Evolutionary conservation across 2,329 filamentous ascomycete genomes (phyloP).

Genomic region (Myriosclerotinia duriaeana): DNA sequence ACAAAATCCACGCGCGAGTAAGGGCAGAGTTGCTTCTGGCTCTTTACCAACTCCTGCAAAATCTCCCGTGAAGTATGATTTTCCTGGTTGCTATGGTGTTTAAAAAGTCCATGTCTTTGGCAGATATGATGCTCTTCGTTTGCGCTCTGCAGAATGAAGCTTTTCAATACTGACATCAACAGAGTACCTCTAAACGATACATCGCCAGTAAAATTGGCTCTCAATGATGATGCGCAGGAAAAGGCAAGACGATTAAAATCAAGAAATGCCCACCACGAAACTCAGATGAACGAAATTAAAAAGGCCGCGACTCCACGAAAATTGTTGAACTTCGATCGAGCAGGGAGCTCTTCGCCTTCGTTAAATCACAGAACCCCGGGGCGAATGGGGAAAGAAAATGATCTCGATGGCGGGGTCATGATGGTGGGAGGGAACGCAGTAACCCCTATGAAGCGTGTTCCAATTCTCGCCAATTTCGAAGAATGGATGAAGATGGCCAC

Average conservation of each 20-base stretch:
- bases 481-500: constrained; percentile 99
- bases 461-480: constrained; percentile 95
- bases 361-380: constrained; percentile 58
- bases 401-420: constrained; percentile 57
- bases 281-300: constrained; percentile 89
- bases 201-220: constrained; percentile 68
- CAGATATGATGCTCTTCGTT: constrained; percentile 10
- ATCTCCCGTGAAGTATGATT: constrained; percentile 41
- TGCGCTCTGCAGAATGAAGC: not conserved
- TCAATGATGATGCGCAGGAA: constrained; percentile 88
- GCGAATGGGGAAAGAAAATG: constrained; percentile 45
- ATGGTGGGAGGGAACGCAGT: constrained; percentile 73
- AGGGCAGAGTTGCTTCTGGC: constrained; percentile 44
- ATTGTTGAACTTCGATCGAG: constrained; percentile 57
- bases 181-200: constrained; percentile 98
- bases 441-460: constrained; percentile 94
- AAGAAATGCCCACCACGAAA: constrained; percentile 83
- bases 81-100: constrained; percentile 20
- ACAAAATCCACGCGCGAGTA: constrained; percentile 46
- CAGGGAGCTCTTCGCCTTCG: constrained; percentile 56
- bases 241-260: constrained; percentile 85
- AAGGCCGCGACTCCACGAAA: constrained; percentile 75
- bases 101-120: constrained; percentile 2
- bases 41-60: constrained; percentile 40
- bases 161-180: constrained; percentile 25